A percentile compares a stretch with the other conserved stretches of the same genome.
phyloP scores from a whole-genome alignment of 73 alveolate species.

The Paramecium sonneborni region DNA sequence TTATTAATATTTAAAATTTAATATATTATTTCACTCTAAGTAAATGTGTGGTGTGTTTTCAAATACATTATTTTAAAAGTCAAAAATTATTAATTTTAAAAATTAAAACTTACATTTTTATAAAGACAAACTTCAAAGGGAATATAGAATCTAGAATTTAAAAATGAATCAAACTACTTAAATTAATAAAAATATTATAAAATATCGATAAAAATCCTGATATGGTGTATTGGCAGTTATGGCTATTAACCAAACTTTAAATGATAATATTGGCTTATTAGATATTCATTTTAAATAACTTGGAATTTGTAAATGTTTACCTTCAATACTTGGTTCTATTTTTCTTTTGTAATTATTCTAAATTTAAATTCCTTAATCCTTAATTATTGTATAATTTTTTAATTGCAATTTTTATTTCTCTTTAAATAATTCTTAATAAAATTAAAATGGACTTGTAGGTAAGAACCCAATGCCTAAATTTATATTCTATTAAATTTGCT shows the following conservation, averaged over 20 bases:
- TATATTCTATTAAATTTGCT: neutral
- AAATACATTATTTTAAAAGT: neutral
- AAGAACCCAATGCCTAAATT: neutral
- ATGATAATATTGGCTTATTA: neutral
- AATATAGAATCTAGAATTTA: neutral
- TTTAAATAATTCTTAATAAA: neutral
- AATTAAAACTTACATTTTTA: neutral
- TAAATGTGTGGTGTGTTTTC: neutral
- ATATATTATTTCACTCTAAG: neutral
- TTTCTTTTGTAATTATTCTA: neutral
- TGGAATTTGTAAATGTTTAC: neutral
- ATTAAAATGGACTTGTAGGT: conserved; percentile 1
- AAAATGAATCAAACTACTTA: neutral
- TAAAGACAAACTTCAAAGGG: neutral
- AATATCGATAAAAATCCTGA: neutral
- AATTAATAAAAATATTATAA: neutral
- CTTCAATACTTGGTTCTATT: neutral
- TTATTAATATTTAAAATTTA: neutral
- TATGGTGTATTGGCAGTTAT: neutral
- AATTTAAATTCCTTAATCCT: neutral
- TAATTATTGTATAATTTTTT: neutral
- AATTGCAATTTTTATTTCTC: neutral
- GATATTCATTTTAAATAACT: neutral
- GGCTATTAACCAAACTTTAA: neutral
- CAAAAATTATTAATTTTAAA: neutral